Base-by-base conservation (phyloP, 1,284 basidiomycete species). In the Cutaneotrichosporon cavernicola region DNA sequence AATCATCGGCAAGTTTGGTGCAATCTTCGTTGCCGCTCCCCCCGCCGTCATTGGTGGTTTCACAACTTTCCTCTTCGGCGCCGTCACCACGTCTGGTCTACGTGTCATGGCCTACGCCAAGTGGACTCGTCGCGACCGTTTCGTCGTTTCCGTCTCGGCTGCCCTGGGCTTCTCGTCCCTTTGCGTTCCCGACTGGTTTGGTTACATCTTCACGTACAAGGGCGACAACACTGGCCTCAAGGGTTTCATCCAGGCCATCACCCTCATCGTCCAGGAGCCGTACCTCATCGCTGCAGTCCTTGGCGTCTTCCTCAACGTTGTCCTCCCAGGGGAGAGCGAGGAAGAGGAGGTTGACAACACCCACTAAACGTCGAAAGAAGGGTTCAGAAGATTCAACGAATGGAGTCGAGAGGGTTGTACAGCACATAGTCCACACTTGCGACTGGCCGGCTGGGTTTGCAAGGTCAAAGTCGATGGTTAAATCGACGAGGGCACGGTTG, bases 221-320 rank as follows among this genome's bases (percentile, higher is more conserved):
- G 82, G 85, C 61, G 82, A 85, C 34, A 88, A 82, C 73, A 83
- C 81, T 52, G 89, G 88, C 0, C 79, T 93, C n/a, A 77, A 84
- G 64, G 90, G 92, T 3, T 81, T 92, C 58, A 86, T 93, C 65
- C 83, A 89, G 72, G 89, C 88, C 4, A 89, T 93, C 68, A 87
- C 88, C 26, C 91, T 92, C 69, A 80, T 92, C 90, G 61, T 89
- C 85, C 70, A 91, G 87, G 16, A 89, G 88, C 61, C 72, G 18
- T 75, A 75, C 66, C 66, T 76, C 49, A 75, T 75, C 63, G 60
- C 72, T 9, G 73, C 69, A 10, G 43, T 76, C 22, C 60, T 73
- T 30, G 74, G 68, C 36, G 69, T 69, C 4, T 22, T 68, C 43
- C 68, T 76, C 62, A 74, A 76, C 63, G 11, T 46, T 46, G 43